Base-by-base conservation (phyloP, 208 protist genomes). In the Phytomonas sp. region DNA sequence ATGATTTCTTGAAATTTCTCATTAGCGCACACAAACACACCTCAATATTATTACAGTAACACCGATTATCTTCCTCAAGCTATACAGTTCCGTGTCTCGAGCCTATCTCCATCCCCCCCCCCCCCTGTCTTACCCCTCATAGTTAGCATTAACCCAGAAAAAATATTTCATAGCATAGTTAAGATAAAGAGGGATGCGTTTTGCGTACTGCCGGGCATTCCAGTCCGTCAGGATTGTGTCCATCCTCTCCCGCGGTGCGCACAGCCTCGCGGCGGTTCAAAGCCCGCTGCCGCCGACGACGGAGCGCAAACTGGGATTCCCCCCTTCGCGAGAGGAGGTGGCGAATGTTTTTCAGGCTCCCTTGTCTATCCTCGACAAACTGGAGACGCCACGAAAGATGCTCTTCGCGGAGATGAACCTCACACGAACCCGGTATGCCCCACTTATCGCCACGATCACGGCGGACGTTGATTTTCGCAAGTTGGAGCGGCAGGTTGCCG, bases 391-490 rank as follows among this genome's bases (percentile, higher is more conserved):
- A 23, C 78, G 81, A 36, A 69, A 87, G 65, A 66, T 88, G 60
- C 70, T 76, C 32, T 91, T 90, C 69, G 83, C 83, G 23, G 66
- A 81, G 67, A 87, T 93, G 71, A 85, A 93, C 67, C 72, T 94
- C 4, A 83, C 87, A 33, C 84, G 89, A 52, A 60, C 76, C 0
- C 72, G 76, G 8, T 84, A 86, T 56, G 89, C 89, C 37, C 75
- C 76, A 4, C 73, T 94, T 19, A 90, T 91, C 36, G 79, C 80
- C 23, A 82, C 84, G 1, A 71, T 89, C 34, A 78, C 60, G 16
- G 78, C 81, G 6, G 77, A 63, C 12, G 77, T 83, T 32, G 84
- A 94, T 75, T 79, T 86, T 59, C 82, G 80, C 71, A 66, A 71
- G 42, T 81, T 94, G 63, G 81, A 82, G 70, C 74, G 78, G 56